Base-by-base conservation (phyloP, 352 stramenopile genomes). In the Pythium insidiosum region DNA sequence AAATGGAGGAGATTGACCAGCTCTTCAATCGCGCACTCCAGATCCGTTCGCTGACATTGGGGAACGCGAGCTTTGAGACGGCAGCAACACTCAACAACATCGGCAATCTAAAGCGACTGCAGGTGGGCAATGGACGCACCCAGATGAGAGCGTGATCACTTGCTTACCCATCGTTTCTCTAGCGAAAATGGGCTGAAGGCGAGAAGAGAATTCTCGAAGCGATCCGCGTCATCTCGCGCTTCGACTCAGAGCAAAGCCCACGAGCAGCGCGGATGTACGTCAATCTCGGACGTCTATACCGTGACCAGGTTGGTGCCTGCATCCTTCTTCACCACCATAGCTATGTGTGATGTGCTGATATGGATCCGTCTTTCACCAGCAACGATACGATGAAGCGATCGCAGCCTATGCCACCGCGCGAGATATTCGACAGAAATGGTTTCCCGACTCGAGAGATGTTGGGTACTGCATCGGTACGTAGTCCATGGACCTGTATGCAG, bases 1-100 rank as follows among this genome's bases (percentile, higher is more conserved):
- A n/a, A n/a, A n/a, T n/a, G n/a, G 29, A 46, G 4, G 68, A 89
- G 56, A 80, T 85, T 43, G 68, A 72, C 15, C 41, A 66, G 33
- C 31, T 86, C 11, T 89, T 84, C 41, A 49, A 68, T 0, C 61
- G 69, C 19, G 77, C 77, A 21, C 42, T 87, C 16, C 56, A 43
- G 26, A 89, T 89, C 43, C 74, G 77, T 38, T 63, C 72, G 4
- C 71, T 55, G 2, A 73, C 66, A 19, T 60, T 89, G 31, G 77
- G 77, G 1, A 86, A 87, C 19, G 72, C 74, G 33, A 89, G 73
- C 44, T 82, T 84, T 18, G 77, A 89, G 51, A 87, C 74, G 0
- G 74, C 77, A 2, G 73, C 77, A 5, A 89, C 74, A 9, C 53
- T 89, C 3, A 89, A 87, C 52, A 89, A 89, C 38, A 78, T 88